Evolutionary conservation across 78 protist species (phyloP), one percentile per base, ranked within the genome.

Genomic region (Chrysochromulina tobinii): DNA sequence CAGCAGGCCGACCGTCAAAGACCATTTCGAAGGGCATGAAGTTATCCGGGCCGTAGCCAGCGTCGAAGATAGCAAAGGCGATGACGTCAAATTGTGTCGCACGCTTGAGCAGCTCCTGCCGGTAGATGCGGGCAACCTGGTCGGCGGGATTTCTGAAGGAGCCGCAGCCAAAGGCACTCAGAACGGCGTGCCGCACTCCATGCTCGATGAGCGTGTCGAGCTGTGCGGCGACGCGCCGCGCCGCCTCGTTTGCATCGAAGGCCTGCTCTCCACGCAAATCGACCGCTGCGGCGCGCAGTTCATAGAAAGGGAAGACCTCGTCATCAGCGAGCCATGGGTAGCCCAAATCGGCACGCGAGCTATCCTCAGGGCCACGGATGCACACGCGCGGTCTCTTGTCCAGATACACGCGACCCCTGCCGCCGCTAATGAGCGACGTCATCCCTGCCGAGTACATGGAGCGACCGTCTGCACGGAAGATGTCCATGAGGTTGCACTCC

Each of bases 121-220:
- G 8, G 83, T 50, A 75, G 15, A 50, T 50, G 57, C 58, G 58
- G 1, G 58, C 57, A 23, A 75, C 83, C 18, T 18, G 54, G 12
- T 75, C 7, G 83, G 83, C 58, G 23, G 83, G 83, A 12, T 75
- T 75, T 18, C 57, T 2, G 83, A 75, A 75, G 83, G 83, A 54
- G 57, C 83, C 83, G 83, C 83, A 75, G n/a, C 83, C 83, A 12
- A 75, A 75, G 14, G 83, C 83, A 15, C 38, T 18, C 58, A 75
- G 83, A 2, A 75, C 83, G 12, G 23, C 83, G 57, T 75, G 57
- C 12, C 83, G 83, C 59, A 75, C 83, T 2, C 57, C 57, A 3
- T 7, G 23, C 64, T 7, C 64, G 64, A 3, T 3, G 20, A 69
- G 51, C 59, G 83, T 75, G 25, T 75, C 58, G 20, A 75, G 23